phyloP scores from a whole-genome alignment of 495 filamentous ascomycete species.

The Stereocaulon alpinum region DNA sequence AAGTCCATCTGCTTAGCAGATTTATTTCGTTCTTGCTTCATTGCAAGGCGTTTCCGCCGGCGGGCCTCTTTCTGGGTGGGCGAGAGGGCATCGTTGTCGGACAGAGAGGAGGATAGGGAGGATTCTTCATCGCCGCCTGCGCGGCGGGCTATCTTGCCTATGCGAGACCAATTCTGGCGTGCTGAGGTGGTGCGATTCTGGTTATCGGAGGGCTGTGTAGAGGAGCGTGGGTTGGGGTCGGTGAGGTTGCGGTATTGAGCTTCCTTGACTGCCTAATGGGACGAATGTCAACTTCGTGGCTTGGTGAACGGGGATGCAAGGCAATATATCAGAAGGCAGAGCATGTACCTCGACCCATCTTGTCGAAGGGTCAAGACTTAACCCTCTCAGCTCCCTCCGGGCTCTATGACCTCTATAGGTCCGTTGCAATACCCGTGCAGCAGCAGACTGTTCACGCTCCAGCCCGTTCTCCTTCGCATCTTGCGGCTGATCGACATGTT shows the following conservation, averaged over 20 bases:
- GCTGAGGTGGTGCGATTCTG: conserved; percentile 30
- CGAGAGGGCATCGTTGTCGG: conserved; percentile 27
- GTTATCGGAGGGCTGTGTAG: conserved; percentile 17
- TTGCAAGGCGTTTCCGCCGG: conserved; percentile 23
- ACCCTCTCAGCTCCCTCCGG: conserved; percentile 52
- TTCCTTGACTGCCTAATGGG: conserved; percentile 48
- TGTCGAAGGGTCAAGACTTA: conserved; percentile 53
- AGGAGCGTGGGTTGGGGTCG: conserved; percentile 29
- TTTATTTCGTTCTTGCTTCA: conserved; percentile 28
- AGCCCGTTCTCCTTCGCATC: not conserved
- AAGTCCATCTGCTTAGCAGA: conserved; percentile 73
- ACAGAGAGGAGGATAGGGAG: conserved; percentile 20
- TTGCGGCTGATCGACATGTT: not conserved
- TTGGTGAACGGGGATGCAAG: too few relatives aligned
- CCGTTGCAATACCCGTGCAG: conserved; percentile 34
- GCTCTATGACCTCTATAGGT: conserved; percentile 62
- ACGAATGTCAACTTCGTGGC: not conserved
- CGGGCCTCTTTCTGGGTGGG: conserved; percentile 24
- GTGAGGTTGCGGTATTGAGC: conserved; percentile 49
- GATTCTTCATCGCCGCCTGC: conserved; percentile 53
- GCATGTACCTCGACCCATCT: conserved; percentile 52
- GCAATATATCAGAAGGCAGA: not conserved
- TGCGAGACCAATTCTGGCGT: conserved; percentile 64
- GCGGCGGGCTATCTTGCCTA: conserved; percentile 55
- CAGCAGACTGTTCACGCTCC: conserved; percentile 2